Evolutionary conservation across 148 eudicot species (phyloP), one percentile per base, ranked within the genome.

Genomic region (Chenopodium berlandieri): DNA sequence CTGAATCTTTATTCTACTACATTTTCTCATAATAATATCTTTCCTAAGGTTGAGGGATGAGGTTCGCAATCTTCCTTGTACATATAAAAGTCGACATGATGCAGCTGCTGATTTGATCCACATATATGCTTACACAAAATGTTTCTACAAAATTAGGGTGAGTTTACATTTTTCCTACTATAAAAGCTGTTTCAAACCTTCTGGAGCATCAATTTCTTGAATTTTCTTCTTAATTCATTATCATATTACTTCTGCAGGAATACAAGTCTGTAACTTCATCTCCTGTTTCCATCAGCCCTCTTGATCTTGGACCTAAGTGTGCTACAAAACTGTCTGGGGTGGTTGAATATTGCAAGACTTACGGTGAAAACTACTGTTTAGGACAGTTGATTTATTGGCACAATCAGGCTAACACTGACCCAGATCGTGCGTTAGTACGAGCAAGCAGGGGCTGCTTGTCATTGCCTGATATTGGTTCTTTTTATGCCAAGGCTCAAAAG

Each of bases 41-140:
- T 58, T 78, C 44, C 65, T 80, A 75, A 95, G 99, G 99, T 91
- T 96, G 89, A 89, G 99, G 78, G 98, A 96, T 80, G 98, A 96
- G 90, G 93, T 96, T 76, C 97, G 98, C 31, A 90, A 88, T 87
- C 98, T 96, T 82, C 94, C 88, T 78, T 91, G 94, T 84, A 87
- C 97, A 83, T 82, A 86, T 76, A 96, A 91, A 81, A 86, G 92
- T 88, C 90, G 99, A 44, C 93, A 96, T 86, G 99, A 96, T 91
- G 99, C 98, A 31, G 98, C 99, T 79, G 99, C 99, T 81, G 98
- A 96, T 88, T 86, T 96, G 88, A 89, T 96, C 69, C 99, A 96
- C 84, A 69, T 96, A 82, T 92, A 92, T 89, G 99, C 99, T 76
- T 81, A 96, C 79, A 96, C 99, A 56, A 96, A 94, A 82, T 80